Conservation (phyloP, 139 green algal species). For the Chlamydomonas applanata region DNA sequence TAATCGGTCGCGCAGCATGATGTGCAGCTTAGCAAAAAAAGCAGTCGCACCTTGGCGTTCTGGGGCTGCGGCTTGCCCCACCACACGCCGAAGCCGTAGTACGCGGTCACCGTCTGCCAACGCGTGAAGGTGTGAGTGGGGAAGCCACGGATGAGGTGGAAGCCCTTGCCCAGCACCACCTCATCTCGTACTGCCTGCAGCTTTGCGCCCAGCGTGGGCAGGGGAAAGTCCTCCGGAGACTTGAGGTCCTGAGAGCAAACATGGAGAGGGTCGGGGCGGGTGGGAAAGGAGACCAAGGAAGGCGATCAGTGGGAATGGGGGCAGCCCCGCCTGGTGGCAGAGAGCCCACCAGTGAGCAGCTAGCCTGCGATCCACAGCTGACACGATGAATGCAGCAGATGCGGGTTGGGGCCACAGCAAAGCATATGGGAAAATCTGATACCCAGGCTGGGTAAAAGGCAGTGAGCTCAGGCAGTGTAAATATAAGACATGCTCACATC, state of each 20-base stretch:
- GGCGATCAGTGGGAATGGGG: too few species aligned
- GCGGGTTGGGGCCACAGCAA: too few species aligned
- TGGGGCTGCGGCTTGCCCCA: constrained; percentile 21
- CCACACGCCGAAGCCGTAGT: constrained; percentile 14
- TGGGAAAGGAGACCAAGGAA: too few species aligned
- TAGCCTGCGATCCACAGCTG: too few species aligned
- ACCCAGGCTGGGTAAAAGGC: too few species aligned
- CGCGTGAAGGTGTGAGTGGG: not conserved
- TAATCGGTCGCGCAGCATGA: too few species aligned
- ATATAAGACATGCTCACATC: constrained; percentile 2
- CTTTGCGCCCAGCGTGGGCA: constrained; percentile 37
- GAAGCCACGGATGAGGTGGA: constrained; percentile 33
- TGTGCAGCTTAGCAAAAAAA: too few species aligned
- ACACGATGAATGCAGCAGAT: too few species aligned
- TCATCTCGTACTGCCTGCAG: constrained; percentile 30
- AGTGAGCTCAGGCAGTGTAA: not conserved
- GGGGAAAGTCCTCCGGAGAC: constrained; percentile 13
- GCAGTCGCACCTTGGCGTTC: constrained; percentile 15
- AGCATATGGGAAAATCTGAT: too few species aligned
- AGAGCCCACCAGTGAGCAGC: too few species aligned
- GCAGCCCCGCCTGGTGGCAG: too few species aligned
- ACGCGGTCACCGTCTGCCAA: constrained; percentile 3
- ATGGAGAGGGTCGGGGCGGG: not conserved
- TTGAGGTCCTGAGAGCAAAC: constrained; percentile 1
- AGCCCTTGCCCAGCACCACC: constrained; percentile 37